These are phyloP conservation scores for Saccharomycopsis microspora DNA, from an alignment of 805 yeast genomes.

Conservation along the genomic window DNA sequence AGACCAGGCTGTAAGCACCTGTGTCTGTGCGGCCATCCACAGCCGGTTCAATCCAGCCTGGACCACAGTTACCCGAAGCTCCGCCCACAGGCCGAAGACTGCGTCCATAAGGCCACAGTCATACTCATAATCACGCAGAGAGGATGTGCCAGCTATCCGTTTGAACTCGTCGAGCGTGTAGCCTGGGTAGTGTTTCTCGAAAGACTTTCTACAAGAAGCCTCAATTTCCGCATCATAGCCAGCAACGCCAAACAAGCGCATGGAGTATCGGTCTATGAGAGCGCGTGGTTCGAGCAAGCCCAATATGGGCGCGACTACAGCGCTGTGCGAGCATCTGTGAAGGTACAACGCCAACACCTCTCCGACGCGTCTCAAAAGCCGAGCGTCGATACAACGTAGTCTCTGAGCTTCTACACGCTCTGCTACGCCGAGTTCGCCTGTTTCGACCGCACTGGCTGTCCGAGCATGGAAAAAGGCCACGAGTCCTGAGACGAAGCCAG, in stretches of 20 bases:
- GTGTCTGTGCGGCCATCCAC: conserved; percentile 51
- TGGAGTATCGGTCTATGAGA: conserved; percentile 22
- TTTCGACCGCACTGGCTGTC: too few species aligned
- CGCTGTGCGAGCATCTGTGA: conserved; percentile 40
- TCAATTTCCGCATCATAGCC: conserved; percentile 24
- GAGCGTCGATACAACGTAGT: too few species aligned
- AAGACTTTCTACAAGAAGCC: conserved; percentile 5
- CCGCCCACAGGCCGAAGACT: conserved; percentile 32
- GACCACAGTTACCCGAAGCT: conserved; percentile 37
- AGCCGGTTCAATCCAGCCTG: conserved; percentile 55
- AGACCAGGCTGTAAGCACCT: conserved; percentile 67
- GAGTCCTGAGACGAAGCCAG: conserved; percentile 17
- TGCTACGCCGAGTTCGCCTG: too few species aligned
- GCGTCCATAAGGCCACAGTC: conserved; percentile 53
- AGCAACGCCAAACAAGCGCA: conserved; percentile 30
- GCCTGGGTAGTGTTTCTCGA: conserved; percentile 2
- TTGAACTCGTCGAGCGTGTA: conserved; percentile 12
- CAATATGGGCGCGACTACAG: conserved; percentile 31
- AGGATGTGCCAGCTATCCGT: conserved; percentile 26
- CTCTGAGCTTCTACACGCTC: too few species aligned
- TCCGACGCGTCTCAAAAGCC: conserved; percentile 30
- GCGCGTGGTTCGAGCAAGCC: conserved; percentile 28
- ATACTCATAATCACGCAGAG: conserved; percentile 49
- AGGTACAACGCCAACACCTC: conserved; percentile 67
- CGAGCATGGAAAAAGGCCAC: too few species aligned